These are phyloP conservation scores for Pythium graminicola DNA, from an alignment of 352 stramenopile genomes.

Conservation along the genomic window DNA sequence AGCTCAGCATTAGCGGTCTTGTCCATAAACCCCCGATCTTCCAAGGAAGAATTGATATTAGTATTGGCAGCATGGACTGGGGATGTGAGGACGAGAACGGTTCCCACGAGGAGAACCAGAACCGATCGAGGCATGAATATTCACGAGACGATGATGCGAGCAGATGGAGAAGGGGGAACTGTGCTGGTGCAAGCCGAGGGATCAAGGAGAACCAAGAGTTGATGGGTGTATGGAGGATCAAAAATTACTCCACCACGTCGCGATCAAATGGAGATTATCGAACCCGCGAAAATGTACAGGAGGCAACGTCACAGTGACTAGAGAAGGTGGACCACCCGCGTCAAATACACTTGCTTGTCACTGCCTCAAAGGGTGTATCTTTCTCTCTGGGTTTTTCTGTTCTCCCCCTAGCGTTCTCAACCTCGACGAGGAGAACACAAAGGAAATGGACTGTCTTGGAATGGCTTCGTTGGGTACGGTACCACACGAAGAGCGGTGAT, in stretches of 20 bases:
- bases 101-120: constrained; percentile 5
- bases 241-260: no score
- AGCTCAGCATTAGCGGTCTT: constrained; percentile 16
- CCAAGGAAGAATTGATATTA: constrained; percentile 3
- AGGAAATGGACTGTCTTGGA: no score
- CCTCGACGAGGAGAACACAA: no score
- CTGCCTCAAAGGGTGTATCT: not conserved
- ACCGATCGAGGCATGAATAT: not conserved
- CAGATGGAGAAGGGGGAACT: not conserved
- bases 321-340: no score
- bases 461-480: no score
- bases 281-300: no score
- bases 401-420: no score
- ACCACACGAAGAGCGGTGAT: no score
- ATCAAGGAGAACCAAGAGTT: not conserved
- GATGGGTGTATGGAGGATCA: no score
- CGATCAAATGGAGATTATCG: no score
- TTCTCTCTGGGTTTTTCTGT: constrained; percentile 2
- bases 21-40: constrained; percentile 18
- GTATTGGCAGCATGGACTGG: not conserved
- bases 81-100: not conserved
- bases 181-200: not conserved
- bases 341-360: not conserved
- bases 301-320: no score
- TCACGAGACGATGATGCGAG: not conserved